Evolutionary conservation across 2,329 filamentous ascomycete genomes (phyloP), one percentile per base, ranked within the genome.

Genomic region (Huntiella moniliformis): DNA sequence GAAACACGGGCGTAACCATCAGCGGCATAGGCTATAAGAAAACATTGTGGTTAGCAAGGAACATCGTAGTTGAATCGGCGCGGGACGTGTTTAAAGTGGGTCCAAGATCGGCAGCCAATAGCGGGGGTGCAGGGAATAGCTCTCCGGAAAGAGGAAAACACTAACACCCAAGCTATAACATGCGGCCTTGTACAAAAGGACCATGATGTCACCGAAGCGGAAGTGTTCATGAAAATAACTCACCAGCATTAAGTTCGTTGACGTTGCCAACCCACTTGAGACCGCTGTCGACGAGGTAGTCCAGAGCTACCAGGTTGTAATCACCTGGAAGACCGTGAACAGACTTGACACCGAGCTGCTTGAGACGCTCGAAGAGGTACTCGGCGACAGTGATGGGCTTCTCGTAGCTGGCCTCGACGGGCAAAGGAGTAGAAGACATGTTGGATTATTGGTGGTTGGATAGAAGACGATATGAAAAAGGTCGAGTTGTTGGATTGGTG

Each of bases 1-100:
- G 79, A 80, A 50, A 83, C 70, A 51, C 81, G 71, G 47, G 79
- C 79, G 57, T 86, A 86, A 17, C 81, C 82, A 61, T 86, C 82
- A n/a, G 82, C 79, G 22, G 81, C 80, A 55, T 86, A 86, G 13
- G 77, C 79, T 73, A 55, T 18, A 39, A 40, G 31, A 18, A 36
- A 41, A 49, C 54, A 47, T 50, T 53, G 52, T 43, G 55, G 53
- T 47, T 42, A 47, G 45, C 33, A 12, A 35, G 31, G 32, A 17
- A 39, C 5, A 11, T 28, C 1, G 33, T 11, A 8, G 37, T 17
- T n/a, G n/a, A 28, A 15, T 18, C 17, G 16, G 4, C 6, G 4
- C 4, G 31, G 47, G 13, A n/a, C 42, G 43, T 15, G 34, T 18
- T 22, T 18, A 38, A 1, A 8, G 32, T 11, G 8, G 34, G 28